phyloP scores from a whole-genome alignment of 2,329 filamentous ascomycete species.

The Alternaria burnsii region DNA sequence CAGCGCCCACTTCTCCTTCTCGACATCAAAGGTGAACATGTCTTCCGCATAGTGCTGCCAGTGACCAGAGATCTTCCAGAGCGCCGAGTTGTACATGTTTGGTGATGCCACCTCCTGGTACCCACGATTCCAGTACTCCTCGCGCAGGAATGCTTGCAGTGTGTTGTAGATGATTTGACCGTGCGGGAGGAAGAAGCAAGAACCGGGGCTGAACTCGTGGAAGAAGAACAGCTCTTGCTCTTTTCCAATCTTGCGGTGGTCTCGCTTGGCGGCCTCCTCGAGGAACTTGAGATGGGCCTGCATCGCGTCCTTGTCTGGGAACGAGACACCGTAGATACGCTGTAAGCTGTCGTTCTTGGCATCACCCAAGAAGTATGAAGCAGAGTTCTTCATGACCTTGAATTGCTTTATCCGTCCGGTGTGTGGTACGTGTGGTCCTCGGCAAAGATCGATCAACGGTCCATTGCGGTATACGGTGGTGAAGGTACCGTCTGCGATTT shows the following conservation, averaged over 20 bases:
- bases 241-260: slow-evolving; percentile 91
- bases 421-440: slow-evolving; percentile 92
- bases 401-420: slow-evolving; percentile 95
- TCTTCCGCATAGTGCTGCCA: slow-evolving; percentile 93
- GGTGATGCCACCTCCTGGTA: slow-evolving; percentile 96
- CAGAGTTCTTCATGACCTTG: slow-evolving; percentile 86
- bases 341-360: slow-evolving; percentile 94
- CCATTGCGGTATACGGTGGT: slow-evolving; percentile 96
- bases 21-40: slow-evolving; percentile 87
- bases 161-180: slow-evolving; percentile 94
- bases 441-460: slow-evolving; percentile 92
- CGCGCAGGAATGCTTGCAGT: slow-evolving; percentile 79
- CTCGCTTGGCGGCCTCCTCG: slow-evolving; percentile 96
- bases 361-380: slow-evolving; percentile 93
- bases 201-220: slow-evolving; percentile 90
- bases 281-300: slow-evolving; percentile 93
- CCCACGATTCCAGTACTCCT: slow-evolving; percentile 90
- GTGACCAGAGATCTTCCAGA: slow-evolving; percentile 96
- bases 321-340: slow-evolving; percentile 95
- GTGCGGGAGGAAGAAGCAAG: slow-evolving; percentile 90
- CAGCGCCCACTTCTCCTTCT: slow-evolving; percentile 84
- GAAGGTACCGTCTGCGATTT: slow-evolving; percentile 85
- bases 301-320: slow-evolving; percentile 95
- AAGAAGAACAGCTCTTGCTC: slow-evolving; percentile 99
- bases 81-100: slow-evolving; percentile 91